Base-by-base conservation (phyloP, 345 rosid genomes). In the Populus simonii region DNA sequence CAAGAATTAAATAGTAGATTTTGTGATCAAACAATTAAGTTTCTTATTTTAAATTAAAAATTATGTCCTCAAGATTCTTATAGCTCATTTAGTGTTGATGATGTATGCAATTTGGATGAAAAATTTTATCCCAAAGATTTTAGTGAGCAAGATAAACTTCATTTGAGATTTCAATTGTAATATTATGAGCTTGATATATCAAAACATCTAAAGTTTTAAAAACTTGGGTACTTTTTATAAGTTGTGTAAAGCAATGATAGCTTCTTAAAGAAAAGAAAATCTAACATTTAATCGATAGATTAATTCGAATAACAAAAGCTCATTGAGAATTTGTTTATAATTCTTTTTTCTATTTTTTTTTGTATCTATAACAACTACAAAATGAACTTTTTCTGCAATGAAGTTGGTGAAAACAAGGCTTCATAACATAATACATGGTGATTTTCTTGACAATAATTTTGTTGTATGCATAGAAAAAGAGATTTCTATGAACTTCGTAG, bases 401-500 rank as follows among this genome's bases (percentile, higher is more conserved):
- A 33, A 33, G 35, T 33, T 33, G 35, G 0, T 33, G 35, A 33
- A 33, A 33, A 31, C 4, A 31, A 31, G 33, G 4, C 0, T 31
- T 31, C 0, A 31, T 31, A 31, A 31, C 4, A 31, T 31, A 31
- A 31, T 31, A 31, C 4, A 31, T 31, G 1, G 3, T 31, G 33
- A 31, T 31, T 31, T 31, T 31, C 4, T 31, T 31, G 4, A 31
- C 3, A 4, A 31, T 31, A 31, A 31, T 31, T 31, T 31, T 2
- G 4, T 31, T 31, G 0, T 31, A 31, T 31, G 3, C 0, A 31
- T 31, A 31, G 4, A 31, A 31, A 31, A 31, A 31, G 33, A 31
- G 0, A 31, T 31, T 31, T 31, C 33, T 31, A 31, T 3, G 4
- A 31, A 31, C 4, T 0, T 31, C 0, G 0, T 31, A 31, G 0